Evolutionary conservation across 129 eudicot species (phyloP).

Genomic region (carrot (Daucus carota)): DH1_v3.0 NC_030388.2:29610501-29611000

Average conservation of each 20-base stretch:
- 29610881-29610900: slow-evolving; percentile 59
- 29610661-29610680: slow-evolving; percentile 38
- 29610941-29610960: slow-evolving; percentile 83
- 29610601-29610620: slow-evolving; percentile 83
- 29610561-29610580: slow-evolving; percentile 49
- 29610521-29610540: slow-evolving; percentile 69
- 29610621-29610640: slow-evolving; percentile 49
- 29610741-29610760: slow-evolving; percentile 68
- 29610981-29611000: slow-evolving; percentile 50
- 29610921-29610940: slow-evolving; percentile 65
- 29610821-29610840: slow-evolving; percentile 80
- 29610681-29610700: slow-evolving; percentile 66
- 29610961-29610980: slow-evolving; percentile 63
- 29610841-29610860: slow-evolving; percentile 82
- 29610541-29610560: slow-evolving; percentile 75
- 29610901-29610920: slow-evolving; percentile 50
- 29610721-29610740: slow-evolving; percentile 77
- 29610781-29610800: slow-evolving; percentile 53
- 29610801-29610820: slow-evolving; percentile 59
- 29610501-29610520: slow-evolving; percentile 76
- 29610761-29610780: slow-evolving; percentile 44
- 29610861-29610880: slow-evolving; percentile 42
- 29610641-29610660: slow-evolving; percentile 43
- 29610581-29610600: slow-evolving; percentile 52
- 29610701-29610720: slow-evolving; percentile 57